Evolutionary conservation across 2,329 filamentous ascomycete species (phyloP), one percentile per base, ranked within the genome.

Genomic region (Colletotrichum theobromicola): DNA sequence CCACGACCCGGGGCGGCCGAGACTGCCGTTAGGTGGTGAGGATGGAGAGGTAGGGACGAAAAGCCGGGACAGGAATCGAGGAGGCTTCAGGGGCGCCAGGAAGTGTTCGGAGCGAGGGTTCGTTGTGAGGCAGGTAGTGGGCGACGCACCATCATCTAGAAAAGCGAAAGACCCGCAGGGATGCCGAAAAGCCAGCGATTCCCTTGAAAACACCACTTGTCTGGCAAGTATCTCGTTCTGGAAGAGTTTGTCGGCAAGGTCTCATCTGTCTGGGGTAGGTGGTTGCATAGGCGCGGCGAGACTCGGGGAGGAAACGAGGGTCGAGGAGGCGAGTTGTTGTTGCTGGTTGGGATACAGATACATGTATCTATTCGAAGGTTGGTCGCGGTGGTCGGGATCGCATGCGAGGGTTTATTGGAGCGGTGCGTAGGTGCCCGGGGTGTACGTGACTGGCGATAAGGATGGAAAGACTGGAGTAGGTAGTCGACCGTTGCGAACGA

Each of bases 141-240:
- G 65, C 63, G 57, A 88, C 87, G 81, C 82, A 88, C 87, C 87
- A 88, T 88, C 86, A 88, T 88, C 84, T 83, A 84, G 82, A 80
- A 81, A 80, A 82, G 78, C 79, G 78, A 75, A 78, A 78, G 81
- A 82, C 84, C 84, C 82, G 81, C 77, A 77, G 75, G 75, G 82
- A 83, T 82, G 83, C 83, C 80, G 80, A 77, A 79, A 79, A 80
- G 79, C 82, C 80, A 78, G 78, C 76, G 76, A 78, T 77, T 78
- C 77, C 79, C 80, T 79, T 73, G 75, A 57, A 76, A 67, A 58
- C 67, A 69, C 75, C 57, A 74, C 70, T 70, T 53, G 70, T 74
- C 35, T 65, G 46, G 35, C 70, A 70, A 62, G 58, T 69, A 46
- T 75, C 58, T 76, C 64, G 67, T 72, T 76, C 68, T 64, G n/a